Base-by-base conservation (phyloP, 2,329 filamentous ascomycete genomes). In the Onygenales sp. region DNA sequence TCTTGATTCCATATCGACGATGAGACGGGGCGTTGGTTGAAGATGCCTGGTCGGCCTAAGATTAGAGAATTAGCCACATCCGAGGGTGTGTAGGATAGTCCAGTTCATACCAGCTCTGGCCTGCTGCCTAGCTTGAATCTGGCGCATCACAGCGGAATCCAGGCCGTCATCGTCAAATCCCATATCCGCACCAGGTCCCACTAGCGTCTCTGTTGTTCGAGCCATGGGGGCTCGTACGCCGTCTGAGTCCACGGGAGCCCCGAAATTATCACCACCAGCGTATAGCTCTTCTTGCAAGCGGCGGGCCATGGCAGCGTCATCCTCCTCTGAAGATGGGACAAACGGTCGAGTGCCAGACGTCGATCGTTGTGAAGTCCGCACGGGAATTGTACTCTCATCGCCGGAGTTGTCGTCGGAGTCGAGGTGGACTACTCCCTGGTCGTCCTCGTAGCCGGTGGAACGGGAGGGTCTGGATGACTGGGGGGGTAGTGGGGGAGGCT, bases 281-380 rank as follows among this genome's bases (percentile, higher is more conserved):
- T 96, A 97, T 65, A 95, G 80, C 70, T 98, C 90, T 64, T 98
- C 87, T 68, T 98, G 93, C 55, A 98, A 70, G 54, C 88, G 82
- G 68, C 91, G 83, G 6, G 93, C 93, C 84, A 97, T 92, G 43
- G 88, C 91, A 51, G 89, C 91, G 64, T 98, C 93, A 63, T 95
- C 90, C 58, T 96, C 91, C 59, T 87, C 82, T 51, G 63, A 83
- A 76, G 69, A 71, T 35, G 77, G 71, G 53, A 27, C 61, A 57
- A 27, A 27, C 3, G 55, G 55, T 43, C 57, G 59, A n/a, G 63
- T 55, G 33, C 65, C 64, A 31, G 67, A 60, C 43, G 64, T 59
- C 47, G 59, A 58, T 57, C 58, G 59, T 10, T 68, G 52, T 69
- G 51, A 47, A 8, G 53, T 47, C n/a, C 41, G 35, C 42, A 45